Evolutionary conservation across 2,329 filamentous ascomycete species (phyloP), one percentile per base, ranked within the genome.

Genomic region (Cryphonectria parasitica): DNA sequence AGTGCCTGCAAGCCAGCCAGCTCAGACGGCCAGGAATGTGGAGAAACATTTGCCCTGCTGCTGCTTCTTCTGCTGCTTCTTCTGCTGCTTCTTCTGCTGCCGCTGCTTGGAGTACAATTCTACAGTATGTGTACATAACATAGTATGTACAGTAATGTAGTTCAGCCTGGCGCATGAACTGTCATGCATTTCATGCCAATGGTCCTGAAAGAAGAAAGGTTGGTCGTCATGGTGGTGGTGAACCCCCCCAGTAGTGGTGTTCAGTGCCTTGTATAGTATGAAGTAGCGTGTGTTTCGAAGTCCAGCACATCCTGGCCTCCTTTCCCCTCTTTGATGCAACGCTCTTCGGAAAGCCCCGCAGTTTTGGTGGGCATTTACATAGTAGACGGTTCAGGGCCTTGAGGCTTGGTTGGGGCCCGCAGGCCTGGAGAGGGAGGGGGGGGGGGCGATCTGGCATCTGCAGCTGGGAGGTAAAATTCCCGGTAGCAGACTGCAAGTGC

Each of bases 261-360:
- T 31, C 54, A 58, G 25, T 31, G 54, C 28, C 28, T 8, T 58
- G 28, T 58, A 58, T 17, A 6, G 54, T 31, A 58, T 31, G 54
- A 58, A 28, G 54, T 58, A 58, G 58, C 58, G 8, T 39, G 34
- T 61, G 58, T 61, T 61, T 61, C 58, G 58, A 61, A 61, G 17
- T 39, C 58, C 19, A 61, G 31, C 54, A 25, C 60, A 63, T 43
- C 70, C 68, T 56, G 66, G 43, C 52, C 7, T 25, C 19, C 17
- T 7, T 45, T 45, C 67, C 58, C 67, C 64, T 60, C 60, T 36
- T 36, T 70, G 70, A 70, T 66, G 70, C 68, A 61, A 72, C 68
- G 62, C 58, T 64, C 61, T 56, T 56, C 68, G 70, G 70, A 63
- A 64, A 34, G 70, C 68, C 68, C 70, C 70, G 70, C 68, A 72